Evolutionary conservation across 2,329 filamentous ascomycete species (phyloP), one percentile per base, ranked within the genome.

Genomic region (Zymoseptoria ardabiliae): DNA sequence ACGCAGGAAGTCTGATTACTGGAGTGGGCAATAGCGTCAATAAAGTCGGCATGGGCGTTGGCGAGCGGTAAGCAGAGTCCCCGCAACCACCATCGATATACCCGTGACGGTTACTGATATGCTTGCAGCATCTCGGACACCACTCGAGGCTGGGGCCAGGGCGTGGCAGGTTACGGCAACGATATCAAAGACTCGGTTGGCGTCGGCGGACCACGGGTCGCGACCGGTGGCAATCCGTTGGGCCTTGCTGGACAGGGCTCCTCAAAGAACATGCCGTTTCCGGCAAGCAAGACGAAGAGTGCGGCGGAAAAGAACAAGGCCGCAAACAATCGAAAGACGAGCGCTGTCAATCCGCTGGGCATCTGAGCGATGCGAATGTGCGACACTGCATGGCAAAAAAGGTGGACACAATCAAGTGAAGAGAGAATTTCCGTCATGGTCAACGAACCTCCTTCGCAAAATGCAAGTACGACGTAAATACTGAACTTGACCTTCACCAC

Each of bases 81-180:
- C 25, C 9, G 23, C 20, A 56, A 11, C 9, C 23, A 54, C 5
- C n/a, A 9, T 17, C 49, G 53, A n/a, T 45, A 25, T 57, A 35
- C 35, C 11, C n/a, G 35, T 5, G 35, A 45, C 35, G 35, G 13
- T 5, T 2, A 45, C 35, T 45, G 17, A 45, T 7, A n/a, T 35
- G 54, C 35, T 20, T 22, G 21, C 61, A 77, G 77, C 48, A 75
- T 81, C 50, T 68, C 78, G 53, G 74, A 76, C 59, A 74, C 76
- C 3, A 75, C 77, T 2, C 73, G 77, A 50, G 68, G 69, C 53
- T 80, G 77, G 78, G 78, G 77, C 57, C 77, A 80, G 65, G 71
- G 75, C 52, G 75, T 80, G 2, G 74, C 78, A 50, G 76, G 76
- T 49, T 80, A 80, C 60, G 78, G 78, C 23, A 80, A 81, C 66